A percentile compares a stretch with the other conserved stretches of the same genome.
Evolutionary conservation across 2,329 filamentous ascomycete species (phyloP).

Genomic region (Monosporascus sp.): DNA sequence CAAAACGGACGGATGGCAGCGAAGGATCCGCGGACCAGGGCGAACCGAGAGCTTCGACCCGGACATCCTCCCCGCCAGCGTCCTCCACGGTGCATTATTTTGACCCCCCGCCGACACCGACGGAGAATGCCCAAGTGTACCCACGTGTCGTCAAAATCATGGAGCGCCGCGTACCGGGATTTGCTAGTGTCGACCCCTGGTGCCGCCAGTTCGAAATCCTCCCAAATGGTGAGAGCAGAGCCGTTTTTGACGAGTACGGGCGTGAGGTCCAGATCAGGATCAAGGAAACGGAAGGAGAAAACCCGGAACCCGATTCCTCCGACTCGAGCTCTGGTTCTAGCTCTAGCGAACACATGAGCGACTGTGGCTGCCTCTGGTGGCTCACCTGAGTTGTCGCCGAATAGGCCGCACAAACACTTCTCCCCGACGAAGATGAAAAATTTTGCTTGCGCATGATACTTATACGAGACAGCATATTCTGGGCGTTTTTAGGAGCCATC

Average conservation of each 20-base stretch:
- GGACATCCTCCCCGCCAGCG: conserved; percentile 8
- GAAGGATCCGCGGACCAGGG: conserved; percentile 1
- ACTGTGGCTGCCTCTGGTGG: conserved; percentile 52
- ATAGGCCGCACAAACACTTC: not conserved
- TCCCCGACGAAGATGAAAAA: not conserved
- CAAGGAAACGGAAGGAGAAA: conserved; percentile 31
- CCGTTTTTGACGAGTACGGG: conserved; percentile 33
- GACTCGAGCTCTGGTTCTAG: conserved; percentile 13
- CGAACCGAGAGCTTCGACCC: conserved; percentile 1
- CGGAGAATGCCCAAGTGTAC: conserved; percentile 31
- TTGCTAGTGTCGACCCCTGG: conserved; percentile 30
- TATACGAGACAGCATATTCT: not conserved
- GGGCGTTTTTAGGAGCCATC: not conserved
- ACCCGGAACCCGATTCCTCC: conserved; percentile 2
- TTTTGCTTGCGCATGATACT: conserved; percentile 1
- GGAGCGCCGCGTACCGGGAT: conserved; percentile 41
- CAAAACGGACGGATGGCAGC: conserved; percentile 1
- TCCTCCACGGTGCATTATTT: conserved; percentile 6
- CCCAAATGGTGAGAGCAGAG: conserved; percentile 30
- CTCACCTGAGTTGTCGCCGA: conserved; percentile 30
- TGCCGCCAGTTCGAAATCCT: conserved; percentile 46
- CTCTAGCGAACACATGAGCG: conserved; percentile 35
- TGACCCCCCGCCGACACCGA: conserved; percentile 7
- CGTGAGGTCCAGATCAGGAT: conserved; percentile 39
- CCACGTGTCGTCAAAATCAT: conserved; percentile 50